These are phyloP conservation scores for Nemophila menziesii DNA, from an alignment of 257 asterid genomes.

Conservation along the genomic window DNA sequence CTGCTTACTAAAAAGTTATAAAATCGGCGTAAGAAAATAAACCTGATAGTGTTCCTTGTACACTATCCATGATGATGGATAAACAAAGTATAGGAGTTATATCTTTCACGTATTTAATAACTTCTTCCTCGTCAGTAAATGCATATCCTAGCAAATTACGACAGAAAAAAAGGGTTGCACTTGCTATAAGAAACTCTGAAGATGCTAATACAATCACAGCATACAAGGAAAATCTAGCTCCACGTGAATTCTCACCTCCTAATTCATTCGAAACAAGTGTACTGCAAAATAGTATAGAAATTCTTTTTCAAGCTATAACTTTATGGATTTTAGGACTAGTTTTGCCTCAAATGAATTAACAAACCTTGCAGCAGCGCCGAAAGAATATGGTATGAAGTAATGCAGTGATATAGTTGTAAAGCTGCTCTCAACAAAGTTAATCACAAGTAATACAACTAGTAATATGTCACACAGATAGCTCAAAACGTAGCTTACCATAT, in stretches of 20 bases:
- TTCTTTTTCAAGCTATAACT: neutral
- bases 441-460: neutral
- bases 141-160: conserved; percentile 31
- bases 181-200: conserved; percentile 27
- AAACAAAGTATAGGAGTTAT: conserved; percentile 33
- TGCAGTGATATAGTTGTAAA: neutral
- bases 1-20: neutral
- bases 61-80: conserved; percentile 30
- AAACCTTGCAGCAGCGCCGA: no score
- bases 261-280: conserved; percentile 33
- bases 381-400: neutral
- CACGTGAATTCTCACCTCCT: conserved; percentile 40
- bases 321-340: neutral
- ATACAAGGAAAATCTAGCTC: conserved; percentile 32
- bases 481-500: conserved; percentile 33
- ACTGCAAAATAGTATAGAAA: neutral
- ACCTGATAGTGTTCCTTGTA: conserved; percentile 49
- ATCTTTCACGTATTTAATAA: conserved; percentile 23
- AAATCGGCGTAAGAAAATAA: no score
- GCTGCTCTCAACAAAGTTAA: neutral
- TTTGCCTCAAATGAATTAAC: neutral
- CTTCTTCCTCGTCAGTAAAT: conserved; percentile 34
- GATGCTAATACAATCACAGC: conserved; percentile 27
- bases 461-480: neutral
- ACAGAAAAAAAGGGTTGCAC: conserved; percentile 24